Evolutionary conservation across 2,329 filamentous ascomycete species (phyloP).

Genomic region (Falciphora oryzae): DNA sequence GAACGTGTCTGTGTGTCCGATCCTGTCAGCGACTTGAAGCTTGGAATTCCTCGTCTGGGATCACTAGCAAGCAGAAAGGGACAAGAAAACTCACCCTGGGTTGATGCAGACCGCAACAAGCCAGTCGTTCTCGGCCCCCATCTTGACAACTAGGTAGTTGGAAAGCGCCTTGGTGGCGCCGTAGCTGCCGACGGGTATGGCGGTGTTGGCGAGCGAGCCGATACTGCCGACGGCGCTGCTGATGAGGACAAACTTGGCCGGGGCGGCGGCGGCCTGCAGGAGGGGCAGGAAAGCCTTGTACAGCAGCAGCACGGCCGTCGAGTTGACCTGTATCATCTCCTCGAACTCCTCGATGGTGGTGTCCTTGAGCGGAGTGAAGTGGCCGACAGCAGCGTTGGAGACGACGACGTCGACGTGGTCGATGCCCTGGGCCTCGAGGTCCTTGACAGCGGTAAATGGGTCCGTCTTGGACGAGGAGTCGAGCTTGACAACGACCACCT

Average conservation of each 20-base stretch:
- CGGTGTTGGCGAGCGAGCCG: conserved; percentile 16
- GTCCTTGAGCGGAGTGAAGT: conserved; percentile 14
- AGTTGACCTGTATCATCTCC: conserved; percentile 20
- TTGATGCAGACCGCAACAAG: conserved; percentile 21
- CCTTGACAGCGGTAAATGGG: conserved; percentile 13
- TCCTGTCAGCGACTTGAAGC: background rate
- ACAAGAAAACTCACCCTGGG: conserved; percentile 20
- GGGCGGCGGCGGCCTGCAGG: conserved; percentile 4
- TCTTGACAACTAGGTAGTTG: conserved; percentile 21
- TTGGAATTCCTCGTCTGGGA: no score
- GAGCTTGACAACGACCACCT: conserved; percentile 18
- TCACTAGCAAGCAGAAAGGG: no score
- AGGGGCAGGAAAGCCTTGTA: conserved; percentile 19
- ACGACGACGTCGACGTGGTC: conserved; percentile 19
- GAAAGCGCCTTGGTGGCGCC: conserved; percentile 24
- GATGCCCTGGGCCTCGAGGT: conserved; percentile 13
- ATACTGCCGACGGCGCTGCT: conserved; percentile 22
- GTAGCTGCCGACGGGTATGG: conserved; percentile 18
- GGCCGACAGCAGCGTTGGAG: conserved; percentile 21
- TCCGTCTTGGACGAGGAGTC: conserved; percentile 14
- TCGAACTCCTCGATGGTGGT: conserved; percentile 15
- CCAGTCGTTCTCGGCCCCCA: conserved; percentile 16
- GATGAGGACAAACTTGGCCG: conserved; percentile 19
- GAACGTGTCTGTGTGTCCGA: background rate
- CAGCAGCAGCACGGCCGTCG: conserved; percentile 17